Conservation (phyloP, 2,329 filamentous ascomycete genomes). For the Chrysoporthe cubensis region DNA sequence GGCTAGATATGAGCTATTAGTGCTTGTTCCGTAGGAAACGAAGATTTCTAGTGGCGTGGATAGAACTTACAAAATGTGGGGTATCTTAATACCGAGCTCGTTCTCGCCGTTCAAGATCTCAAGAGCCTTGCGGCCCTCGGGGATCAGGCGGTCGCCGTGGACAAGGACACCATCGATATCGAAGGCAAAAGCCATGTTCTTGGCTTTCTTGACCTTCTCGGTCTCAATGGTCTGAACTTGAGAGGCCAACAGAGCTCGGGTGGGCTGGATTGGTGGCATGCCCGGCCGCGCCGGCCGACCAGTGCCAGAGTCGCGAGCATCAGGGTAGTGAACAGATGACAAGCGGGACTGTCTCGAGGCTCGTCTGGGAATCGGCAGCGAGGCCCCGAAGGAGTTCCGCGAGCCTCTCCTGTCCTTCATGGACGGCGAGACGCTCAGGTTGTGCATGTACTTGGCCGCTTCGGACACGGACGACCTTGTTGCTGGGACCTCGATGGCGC, state of each 20-base stretch:
- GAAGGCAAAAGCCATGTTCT: slow-evolving; percentile 83
- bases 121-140: slow-evolving; percentile 66
- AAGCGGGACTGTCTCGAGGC: slow-evolving; percentile 68
- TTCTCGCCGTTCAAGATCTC: slow-evolving; percentile 77
- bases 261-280: slow-evolving; percentile 62
- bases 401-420: slow-evolving; percentile 70
- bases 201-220: slow-evolving; percentile 69
- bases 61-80: slow-evolving; percentile 61
- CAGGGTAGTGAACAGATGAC: slow-evolving; percentile 57
- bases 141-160: slow-evolving; percentile 72
- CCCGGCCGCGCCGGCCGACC: slow-evolving; percentile 53
- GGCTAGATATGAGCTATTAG: slow-evolving; percentile 32
- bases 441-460: slow-evolving; percentile 72
- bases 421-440: slow-evolving; percentile 68
- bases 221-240: slow-evolving; percentile 70
- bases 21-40: background rate
- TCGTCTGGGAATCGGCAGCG: slow-evolving; percentile 72
- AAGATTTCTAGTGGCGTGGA: background rate
- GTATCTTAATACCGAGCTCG: slow-evolving; percentile 77
- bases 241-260: slow-evolving; percentile 69
- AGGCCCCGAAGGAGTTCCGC: slow-evolving; percentile 75
- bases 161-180: slow-evolving; percentile 80
- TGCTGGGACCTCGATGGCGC: slow-evolving; percentile 71
- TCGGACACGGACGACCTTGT: slow-evolving; percentile 71
- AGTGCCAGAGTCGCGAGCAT: slow-evolving; percentile 45